phyloP scores from a whole-genome alignment of 345 rosid species.

The Citrus sp. region DNA sequence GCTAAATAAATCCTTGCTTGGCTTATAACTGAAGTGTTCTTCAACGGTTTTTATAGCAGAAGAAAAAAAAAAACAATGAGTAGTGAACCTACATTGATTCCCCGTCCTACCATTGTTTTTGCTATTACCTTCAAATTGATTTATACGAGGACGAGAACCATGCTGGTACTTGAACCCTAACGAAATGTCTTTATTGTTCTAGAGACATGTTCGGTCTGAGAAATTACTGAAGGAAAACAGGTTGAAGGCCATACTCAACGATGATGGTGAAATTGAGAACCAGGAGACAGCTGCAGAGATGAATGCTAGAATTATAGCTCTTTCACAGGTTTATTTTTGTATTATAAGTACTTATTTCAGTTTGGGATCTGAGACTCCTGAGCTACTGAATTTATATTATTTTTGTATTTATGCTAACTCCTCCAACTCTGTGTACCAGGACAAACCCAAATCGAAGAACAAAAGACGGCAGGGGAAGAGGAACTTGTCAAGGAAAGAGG shows the following conservation, averaged over 20 bases:
- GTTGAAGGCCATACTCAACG: slow-evolving; percentile 56
- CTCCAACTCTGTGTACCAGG: slow-evolving; percentile 20
- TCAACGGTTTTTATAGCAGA: background rate
- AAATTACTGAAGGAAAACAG: slow-evolving; percentile 61
- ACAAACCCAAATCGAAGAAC: slow-evolving; percentile 29
- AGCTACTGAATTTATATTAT: background rate
- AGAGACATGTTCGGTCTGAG: slow-evolving; percentile 70
- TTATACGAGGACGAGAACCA: background rate
- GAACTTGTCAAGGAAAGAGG: slow-evolving; percentile 39
- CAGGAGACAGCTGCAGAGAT: slow-evolving; percentile 58
- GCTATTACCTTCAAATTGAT: background rate
- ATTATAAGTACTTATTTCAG: background rate
- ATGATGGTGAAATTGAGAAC: slow-evolving; percentile 65
- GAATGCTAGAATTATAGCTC: slow-evolving; percentile 46
- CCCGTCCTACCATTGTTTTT: background rate
- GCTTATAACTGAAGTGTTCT: background rate
- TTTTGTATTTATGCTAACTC: background rate
- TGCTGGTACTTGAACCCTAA: background rate
- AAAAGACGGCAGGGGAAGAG: slow-evolving; percentile 35
- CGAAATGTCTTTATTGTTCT: slow-evolving; percentile 1
- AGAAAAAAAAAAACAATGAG: background rate
- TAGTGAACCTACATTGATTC: background rate
- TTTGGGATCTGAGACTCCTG: background rate
- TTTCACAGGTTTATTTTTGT: slow-evolving; percentile 35
- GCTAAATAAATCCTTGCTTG: background rate